Percentiles rank a stretch among this genome's conserved stretches.
These are phyloP conservation scores for Pseudohalonectria lignicola DNA, from an alignment of 2,329 filamentous ascomycete genomes.

Conservation along the genomic window DNA sequence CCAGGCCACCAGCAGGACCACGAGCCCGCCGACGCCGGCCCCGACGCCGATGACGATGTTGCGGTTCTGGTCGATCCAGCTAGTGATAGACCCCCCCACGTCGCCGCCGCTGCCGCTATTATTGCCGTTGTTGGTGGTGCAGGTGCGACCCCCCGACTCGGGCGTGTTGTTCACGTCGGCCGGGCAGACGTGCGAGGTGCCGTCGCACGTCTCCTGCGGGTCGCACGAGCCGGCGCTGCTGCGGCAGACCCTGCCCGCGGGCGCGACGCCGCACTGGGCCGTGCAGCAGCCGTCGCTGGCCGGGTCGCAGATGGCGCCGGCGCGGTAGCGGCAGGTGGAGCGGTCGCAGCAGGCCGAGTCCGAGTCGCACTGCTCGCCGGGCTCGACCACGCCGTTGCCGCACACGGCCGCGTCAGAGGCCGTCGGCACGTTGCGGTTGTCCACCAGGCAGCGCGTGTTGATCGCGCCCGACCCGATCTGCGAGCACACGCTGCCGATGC, in stretches of 20 bases:
- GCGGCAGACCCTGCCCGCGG: constrained; percentile 66
- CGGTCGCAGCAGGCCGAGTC: constrained; percentile 75
- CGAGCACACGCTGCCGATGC: constrained; percentile 87
- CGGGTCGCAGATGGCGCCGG: constrained; percentile 66
- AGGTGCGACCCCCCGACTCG: constrained; percentile 68
- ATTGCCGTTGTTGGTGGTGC: constrained; percentile 11
- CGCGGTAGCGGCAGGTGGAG: constrained; percentile 73
- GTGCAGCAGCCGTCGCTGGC: constrained; percentile 76
- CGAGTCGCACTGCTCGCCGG: constrained; percentile 87
- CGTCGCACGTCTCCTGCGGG: constrained; percentile 72
- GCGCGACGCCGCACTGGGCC: constrained; percentile 52
- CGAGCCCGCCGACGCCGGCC: constrained; percentile 59
- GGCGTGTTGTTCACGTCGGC: constrained; percentile 58
- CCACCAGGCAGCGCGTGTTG: constrained; percentile 63
- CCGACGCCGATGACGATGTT: constrained; percentile 73
- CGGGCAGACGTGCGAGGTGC: constrained; percentile 63
- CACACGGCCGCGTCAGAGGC: constrained; percentile 75
- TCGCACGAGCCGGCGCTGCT: constrained; percentile 73
- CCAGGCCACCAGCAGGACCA: constrained; percentile 58
- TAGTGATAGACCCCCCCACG: constrained; percentile 18
- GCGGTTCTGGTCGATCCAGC: constrained; percentile 71
- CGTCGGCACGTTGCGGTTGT: constrained; percentile 73
- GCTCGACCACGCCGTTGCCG: constrained; percentile 94
- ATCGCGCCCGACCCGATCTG: constrained; percentile 66
- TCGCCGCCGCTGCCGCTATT: neutral